Percentiles rank a stretch among this genome's conserved stretches.
Evolutionary conservation across 2,329 filamentous ascomycete genomes (phyloP).

Genomic region (Daldinia sp.): DNA sequence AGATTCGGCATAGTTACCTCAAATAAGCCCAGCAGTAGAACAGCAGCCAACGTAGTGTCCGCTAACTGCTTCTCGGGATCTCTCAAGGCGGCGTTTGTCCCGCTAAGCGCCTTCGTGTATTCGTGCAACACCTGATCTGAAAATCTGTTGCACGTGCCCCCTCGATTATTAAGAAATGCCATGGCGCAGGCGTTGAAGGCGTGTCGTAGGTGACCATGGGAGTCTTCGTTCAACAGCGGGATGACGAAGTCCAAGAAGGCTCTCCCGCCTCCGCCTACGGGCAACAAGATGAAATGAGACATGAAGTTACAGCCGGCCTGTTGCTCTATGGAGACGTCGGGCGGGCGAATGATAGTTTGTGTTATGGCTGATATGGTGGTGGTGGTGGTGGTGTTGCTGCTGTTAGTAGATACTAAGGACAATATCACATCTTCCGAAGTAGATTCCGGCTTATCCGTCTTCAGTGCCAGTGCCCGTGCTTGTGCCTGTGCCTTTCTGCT

Average conservation of each 20-base stretch:
- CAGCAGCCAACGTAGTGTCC: conserved; percentile 70
- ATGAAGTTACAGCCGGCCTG: conserved; percentile 71
- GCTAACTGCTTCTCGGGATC: conserved; percentile 62
- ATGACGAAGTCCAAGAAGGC: conserved; percentile 71
- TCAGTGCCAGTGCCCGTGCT: conserved; percentile 49
- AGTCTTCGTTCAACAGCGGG: conserved; percentile 64
- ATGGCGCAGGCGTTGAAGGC: conserved; percentile 72
- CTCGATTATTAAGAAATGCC: conserved; percentile 67
- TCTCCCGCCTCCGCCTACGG: conserved; percentile 61
- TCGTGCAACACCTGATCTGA: conserved; percentile 60
- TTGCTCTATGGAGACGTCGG: conserved; percentile 64
- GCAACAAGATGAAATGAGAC: conserved; percentile 69
- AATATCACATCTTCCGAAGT: conserved; percentile 37
- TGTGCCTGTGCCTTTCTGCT: conserved; percentile 60
- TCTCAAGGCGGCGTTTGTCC: conserved; percentile 65
- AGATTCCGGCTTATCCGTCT: conserved; percentile 46
- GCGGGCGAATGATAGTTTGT: conserved; percentile 51
- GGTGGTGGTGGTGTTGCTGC: conserved; percentile 21
- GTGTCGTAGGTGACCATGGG: conserved; percentile 62
- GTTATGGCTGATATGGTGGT: conserved; percentile 31
- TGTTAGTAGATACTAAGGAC: conserved; percentile 42
- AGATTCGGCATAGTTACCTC: conserved; percentile 56
- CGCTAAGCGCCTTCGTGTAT: conserved; percentile 67
- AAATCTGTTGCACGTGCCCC: conserved; percentile 52
- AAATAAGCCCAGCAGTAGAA: conserved; percentile 70